These are phyloP conservation scores for Suhomyces yuchorum DNA, from an alignment of 1,139 yeast species.

Conservation along the genomic window DNA sequence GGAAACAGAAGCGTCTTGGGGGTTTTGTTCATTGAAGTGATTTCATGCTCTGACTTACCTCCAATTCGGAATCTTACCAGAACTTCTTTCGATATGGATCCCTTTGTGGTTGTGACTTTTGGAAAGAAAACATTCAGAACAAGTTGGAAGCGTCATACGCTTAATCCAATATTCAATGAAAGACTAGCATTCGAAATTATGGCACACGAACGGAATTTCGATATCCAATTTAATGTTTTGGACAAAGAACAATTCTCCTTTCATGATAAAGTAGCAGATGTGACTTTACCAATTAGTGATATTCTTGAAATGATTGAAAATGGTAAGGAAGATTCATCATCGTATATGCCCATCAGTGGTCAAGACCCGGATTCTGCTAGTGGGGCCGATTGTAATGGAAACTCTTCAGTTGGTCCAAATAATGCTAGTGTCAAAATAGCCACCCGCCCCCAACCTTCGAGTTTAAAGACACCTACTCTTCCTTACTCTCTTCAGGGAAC, in stretches of 20 bases:
- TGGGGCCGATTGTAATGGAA: background rate
- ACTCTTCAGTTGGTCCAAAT: background rate
- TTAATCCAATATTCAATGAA: slow-evolving; percentile 83
- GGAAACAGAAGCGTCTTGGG: slow-evolving; percentile 58
- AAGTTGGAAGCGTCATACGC: slow-evolving; percentile 78
- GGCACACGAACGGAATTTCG: slow-evolving; percentile 63
- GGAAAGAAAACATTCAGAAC: slow-evolving; percentile 89
- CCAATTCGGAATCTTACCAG: slow-evolving; percentile 61
- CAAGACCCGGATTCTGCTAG: background rate
- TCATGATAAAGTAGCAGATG: slow-evolving; percentile 79
- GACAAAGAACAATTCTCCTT: slow-evolving; percentile 84
- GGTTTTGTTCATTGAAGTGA: slow-evolving; percentile 73
- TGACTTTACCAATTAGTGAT: slow-evolving; percentile 54
- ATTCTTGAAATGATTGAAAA: slow-evolving; percentile 30
- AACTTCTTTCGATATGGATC: slow-evolving; percentile 92
- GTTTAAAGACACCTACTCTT: background rate
- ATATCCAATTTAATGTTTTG: slow-evolving; percentile 69
- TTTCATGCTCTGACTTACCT: slow-evolving; percentile 71
- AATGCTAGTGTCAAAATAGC: background rate
- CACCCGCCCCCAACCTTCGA: background rate
- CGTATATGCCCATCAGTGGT: slow-evolving; percentile 10
- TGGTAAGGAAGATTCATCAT: slow-evolving; percentile 1
- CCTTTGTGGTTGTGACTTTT: slow-evolving; percentile 88
- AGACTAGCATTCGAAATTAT: slow-evolving; percentile 76
- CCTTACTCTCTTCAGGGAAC: background rate